These are phyloP conservation scores for Leccinum solheimii DNA, from an alignment of 1,284 basidiomycete genomes.

Conservation along the genomic window DNA sequence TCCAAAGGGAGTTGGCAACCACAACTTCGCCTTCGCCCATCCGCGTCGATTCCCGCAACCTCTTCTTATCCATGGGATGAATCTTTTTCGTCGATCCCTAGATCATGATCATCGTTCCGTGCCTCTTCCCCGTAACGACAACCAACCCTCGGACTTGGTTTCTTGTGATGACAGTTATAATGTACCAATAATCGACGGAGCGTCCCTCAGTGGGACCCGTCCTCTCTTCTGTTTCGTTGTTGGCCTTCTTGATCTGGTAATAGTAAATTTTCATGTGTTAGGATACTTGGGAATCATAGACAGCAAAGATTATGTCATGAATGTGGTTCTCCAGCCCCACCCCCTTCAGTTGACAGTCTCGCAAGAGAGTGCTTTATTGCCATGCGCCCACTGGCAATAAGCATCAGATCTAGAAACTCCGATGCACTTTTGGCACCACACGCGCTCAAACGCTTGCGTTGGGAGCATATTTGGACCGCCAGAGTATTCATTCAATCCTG, in stretches of 20 bases:
- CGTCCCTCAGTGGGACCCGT: background rate
- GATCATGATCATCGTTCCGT: constrained; percentile 2
- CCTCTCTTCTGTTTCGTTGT: background rate
- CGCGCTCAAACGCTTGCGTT: background rate
- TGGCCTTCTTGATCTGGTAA: background rate
- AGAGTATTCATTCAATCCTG: background rate
- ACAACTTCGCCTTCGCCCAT: constrained; percentile 55
- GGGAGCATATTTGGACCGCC: background rate
- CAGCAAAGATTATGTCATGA: background rate
- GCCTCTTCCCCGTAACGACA: background rate
- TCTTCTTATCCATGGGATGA: constrained; percentile 6
- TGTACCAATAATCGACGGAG: background rate
- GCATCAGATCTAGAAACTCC: background rate
- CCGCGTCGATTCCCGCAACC: background rate
- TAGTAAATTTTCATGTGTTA: background rate
- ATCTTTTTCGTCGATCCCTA: background rate
- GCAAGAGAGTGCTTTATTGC: background rate
- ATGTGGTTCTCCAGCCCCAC: background rate
- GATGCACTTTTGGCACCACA: background rate
- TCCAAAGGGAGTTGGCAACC: constrained; percentile 79
- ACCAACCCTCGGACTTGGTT: background rate
- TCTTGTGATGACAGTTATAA: background rate
- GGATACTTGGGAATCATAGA: background rate
- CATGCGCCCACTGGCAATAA: no score
- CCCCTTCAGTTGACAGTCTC: background rate